Evolutionary conservation across 1,284 basidiomycete species (phyloP).

Genomic region (Trichosporon asahii): DNA sequence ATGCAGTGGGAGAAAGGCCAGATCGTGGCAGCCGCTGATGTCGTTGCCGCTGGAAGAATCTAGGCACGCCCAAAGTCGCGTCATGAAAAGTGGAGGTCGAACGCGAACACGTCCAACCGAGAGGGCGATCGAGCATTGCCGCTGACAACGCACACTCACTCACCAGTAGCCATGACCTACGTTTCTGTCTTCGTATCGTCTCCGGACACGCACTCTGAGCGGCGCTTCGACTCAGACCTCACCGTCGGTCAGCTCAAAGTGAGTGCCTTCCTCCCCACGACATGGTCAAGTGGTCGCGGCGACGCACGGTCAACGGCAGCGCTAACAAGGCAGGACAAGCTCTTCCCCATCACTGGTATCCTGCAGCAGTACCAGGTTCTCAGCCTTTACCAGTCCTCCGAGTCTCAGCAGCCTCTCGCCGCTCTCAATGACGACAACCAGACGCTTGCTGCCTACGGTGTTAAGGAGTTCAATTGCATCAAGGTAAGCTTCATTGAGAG

Average conservation of each 20-base stretch:
- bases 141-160: not conserved
- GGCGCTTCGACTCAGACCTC: slow-evolving; percentile 68
- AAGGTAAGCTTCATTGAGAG: slow-evolving; percentile 58
- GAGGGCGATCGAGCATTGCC: not conserved
- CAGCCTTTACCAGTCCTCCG: slow-evolving; percentile 62
- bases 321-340: slow-evolving; percentile 61
- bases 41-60: not conserved
- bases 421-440: slow-evolving; percentile 64
- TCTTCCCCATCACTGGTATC: slow-evolving; percentile 89
- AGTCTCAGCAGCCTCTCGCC: slow-evolving; percentile 54
- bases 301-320: slow-evolving; percentile 11
- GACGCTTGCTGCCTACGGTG: slow-evolving; percentile 68
- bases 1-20: not conserved
- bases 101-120: not conserved
- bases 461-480: slow-evolving; percentile 57
- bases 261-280: slow-evolving; percentile 16
- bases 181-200: slow-evolving; percentile 75
- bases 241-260: slow-evolving; percentile 79
- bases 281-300: not conserved
- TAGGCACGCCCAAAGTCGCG: slow-evolving; percentile 7
- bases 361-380: slow-evolving; percentile 68
- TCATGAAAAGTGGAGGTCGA: slow-evolving; percentile 9
- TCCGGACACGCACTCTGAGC: slow-evolving; percentile 79
- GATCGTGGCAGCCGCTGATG: not conserved
- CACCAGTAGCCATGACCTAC: slow-evolving; percentile 14